Percentiles rank a stretch among this genome's conserved stretches.
Conservation (phyloP, 169 alveolate genomes). For the Toxoplasma gondii region DNA sequence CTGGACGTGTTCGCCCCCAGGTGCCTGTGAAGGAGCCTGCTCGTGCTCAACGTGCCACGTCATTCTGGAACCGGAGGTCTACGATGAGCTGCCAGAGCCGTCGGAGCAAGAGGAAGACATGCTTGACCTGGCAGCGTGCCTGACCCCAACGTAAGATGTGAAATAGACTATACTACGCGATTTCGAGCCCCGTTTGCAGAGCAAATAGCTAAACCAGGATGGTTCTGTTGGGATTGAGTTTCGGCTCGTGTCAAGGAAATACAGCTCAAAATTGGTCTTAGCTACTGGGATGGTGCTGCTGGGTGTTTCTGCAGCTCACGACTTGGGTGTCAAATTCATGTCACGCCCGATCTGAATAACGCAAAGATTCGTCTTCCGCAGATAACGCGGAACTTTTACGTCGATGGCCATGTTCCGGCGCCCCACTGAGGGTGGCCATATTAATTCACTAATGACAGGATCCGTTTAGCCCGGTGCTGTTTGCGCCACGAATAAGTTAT, state of each 20-base stretch:
- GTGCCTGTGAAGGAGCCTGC: conserved; percentile 95
- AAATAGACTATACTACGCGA: background rate
- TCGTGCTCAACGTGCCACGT: conserved; percentile 99
- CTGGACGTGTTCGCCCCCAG: conserved; percentile 74
- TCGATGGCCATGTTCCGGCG: conserved; percentile 94
- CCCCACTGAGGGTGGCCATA: conserved; percentile 84
- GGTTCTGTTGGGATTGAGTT: no score
- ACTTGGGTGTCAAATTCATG: conserved; percentile 93
- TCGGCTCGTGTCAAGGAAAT: no score
- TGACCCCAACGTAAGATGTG: conserved; percentile 87
- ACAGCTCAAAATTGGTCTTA: no score
- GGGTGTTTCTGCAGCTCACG: conserved; percentile 78
- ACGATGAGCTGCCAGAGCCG: conserved; percentile 89
- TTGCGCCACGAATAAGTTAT: no score
- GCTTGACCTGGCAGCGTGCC: conserved; percentile 96
- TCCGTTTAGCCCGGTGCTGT: no score
- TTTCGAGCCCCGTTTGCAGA: background rate
- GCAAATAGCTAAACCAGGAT: no score
- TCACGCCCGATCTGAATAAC: conserved; percentile 84
- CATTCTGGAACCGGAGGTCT: conserved; percentile 88
- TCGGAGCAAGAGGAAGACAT: conserved; percentile 94
- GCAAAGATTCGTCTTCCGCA: conserved; percentile 88
- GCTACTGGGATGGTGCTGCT: no score
- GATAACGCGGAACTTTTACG: conserved; percentile 93
- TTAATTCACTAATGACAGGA: background rate